Conservation (phyloP, 2,329 filamentous ascomycete genomes). For the Penicillium sp. region DNA sequence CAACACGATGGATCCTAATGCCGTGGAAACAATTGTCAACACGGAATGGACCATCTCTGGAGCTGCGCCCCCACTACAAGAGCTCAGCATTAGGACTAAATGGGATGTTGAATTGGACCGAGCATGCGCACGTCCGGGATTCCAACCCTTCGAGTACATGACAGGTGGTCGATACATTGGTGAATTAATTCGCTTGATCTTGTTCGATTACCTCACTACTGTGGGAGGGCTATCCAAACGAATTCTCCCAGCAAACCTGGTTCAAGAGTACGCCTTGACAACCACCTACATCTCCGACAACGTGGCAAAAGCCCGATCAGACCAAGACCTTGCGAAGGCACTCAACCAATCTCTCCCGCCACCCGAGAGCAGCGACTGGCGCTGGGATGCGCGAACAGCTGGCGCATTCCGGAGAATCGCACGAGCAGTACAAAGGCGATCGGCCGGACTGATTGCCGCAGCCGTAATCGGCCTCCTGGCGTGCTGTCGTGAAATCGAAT, state of each 20-base stretch:
- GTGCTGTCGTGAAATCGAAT: slow-evolving; percentile 69
- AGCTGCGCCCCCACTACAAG: slow-evolving; percentile 69
- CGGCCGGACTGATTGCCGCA: slow-evolving; percentile 75
- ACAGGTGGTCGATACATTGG: slow-evolving; percentile 79
- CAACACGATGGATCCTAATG: slow-evolving; percentile 54
- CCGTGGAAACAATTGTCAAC: slow-evolving; percentile 76
- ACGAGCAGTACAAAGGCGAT: slow-evolving; percentile 72
- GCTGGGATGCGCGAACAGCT: slow-evolving; percentile 68
- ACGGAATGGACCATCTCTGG: slow-evolving; percentile 86
- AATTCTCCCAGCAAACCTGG: slow-evolving; percentile 61
- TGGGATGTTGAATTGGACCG: slow-evolving; percentile 74
- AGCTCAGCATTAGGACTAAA: slow-evolving; percentile 64
- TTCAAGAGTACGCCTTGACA: slow-evolving; percentile 66
- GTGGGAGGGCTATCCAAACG: slow-evolving; percentile 47
- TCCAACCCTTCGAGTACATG: slow-evolving; percentile 86
- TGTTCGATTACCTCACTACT: slow-evolving; percentile 67
- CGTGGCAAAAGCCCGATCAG: slow-evolving; percentile 61
- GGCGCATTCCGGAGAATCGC: slow-evolving; percentile 69
- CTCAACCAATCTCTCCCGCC: slow-evolving; percentile 61
- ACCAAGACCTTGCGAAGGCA: slow-evolving; percentile 55
- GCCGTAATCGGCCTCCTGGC: slow-evolving; percentile 73
- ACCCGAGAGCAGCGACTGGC: slow-evolving; percentile 56
- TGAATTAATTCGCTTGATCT: slow-evolving; percentile 73
- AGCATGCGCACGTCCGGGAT: slow-evolving; percentile 72
- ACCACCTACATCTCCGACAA: slow-evolving; percentile 77